Evolutionary conservation across 495 filamentous ascomycete genomes (phyloP), one percentile per base, ranked within the genome.

Genomic region (Tuber calosporum): DNA sequence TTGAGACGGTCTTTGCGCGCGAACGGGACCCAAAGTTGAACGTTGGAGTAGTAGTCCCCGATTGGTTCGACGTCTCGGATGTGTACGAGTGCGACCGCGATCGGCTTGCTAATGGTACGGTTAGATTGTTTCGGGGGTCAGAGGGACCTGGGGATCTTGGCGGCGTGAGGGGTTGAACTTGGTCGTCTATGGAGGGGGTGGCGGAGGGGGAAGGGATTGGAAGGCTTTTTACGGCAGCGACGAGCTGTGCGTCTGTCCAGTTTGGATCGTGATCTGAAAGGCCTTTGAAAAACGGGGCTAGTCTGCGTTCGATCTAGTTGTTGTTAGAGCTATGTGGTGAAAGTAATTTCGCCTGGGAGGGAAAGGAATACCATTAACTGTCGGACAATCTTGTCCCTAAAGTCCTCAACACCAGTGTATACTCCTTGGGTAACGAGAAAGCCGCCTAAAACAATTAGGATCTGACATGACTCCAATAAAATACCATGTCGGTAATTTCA

Each of bases 241-340:
- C 90, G 22, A 99, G 88, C 82, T 99, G 94, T 79, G 92, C 88
- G 77, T 99, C 95, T 5, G 92, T 91, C 95, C 95, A 99, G 70
- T 90, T 90, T 58, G 92, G 89, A 6, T 88, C 89, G 76, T 94
- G 90, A 79, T 99, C 94, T 76, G 96, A 91, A 17, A 99, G 85
- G 4, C 96, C 95, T 82, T 91, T 89, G 91, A 94, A 99, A 80
- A 99, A 98, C 0, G 95, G 95, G 36, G 95, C 94, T 72, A 99
- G 82, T 73, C 92, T 90, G 73, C 95, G 88, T 83, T 98, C 95
- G 82, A 98, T 93, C 93, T 96, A 30, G 72, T 71, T 43, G 43
- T 70, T 79, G 66, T 80, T 77, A 42, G 77, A 81, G 43, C 22
- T 13, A 45, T n/a, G 75, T 30, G 17, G 75, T 30, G 17, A 43